Evolutionary conservation across 2,329 filamentous ascomycete species (phyloP).

Genomic region (Talaromyces piceae): DNA sequence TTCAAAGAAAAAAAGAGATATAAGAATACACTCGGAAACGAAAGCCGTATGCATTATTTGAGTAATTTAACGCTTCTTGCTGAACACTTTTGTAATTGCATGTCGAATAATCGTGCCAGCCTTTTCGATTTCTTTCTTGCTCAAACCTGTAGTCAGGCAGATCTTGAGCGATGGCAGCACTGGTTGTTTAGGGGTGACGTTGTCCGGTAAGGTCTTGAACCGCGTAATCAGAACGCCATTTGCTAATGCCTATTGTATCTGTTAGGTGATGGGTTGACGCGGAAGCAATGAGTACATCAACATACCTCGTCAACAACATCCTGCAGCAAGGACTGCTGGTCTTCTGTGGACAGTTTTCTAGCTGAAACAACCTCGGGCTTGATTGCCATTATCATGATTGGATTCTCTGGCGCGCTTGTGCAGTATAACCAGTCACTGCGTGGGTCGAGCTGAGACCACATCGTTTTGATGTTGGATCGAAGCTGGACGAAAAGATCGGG

Average conservation of each 20-base stretch:
- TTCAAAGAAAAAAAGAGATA: too few species aligned
- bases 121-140: slow-evolving; percentile 93
- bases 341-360: slow-evolving; percentile 59
- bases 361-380: slow-evolving; percentile 74
- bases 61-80: slow-evolving; percentile 39
- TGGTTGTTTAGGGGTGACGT: slow-evolving; percentile 58
- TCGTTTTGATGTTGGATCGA: slow-evolving; percentile 76
- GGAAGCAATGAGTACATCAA: slow-evolving; percentile 9
- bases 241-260: slow-evolving; percentile 55
- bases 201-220: slow-evolving; percentile 68
- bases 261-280: slow-evolving; percentile 11
- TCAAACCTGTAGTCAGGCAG: slow-evolving; percentile 78
- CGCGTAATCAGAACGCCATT: slow-evolving; percentile 88
- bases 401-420: slow-evolving; percentile 76
- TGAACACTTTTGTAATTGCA: slow-evolving; percentile 88
- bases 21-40: slow-evolving; percentile 11
- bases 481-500: slow-evolving; percentile 73
- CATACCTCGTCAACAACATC: slow-evolving; percentile 94
- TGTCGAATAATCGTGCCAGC: slow-evolving; percentile 81
- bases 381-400: slow-evolving; percentile 72
- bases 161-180: slow-evolving; percentile 79
- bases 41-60: slow-evolving; percentile 7
- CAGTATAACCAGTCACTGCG: slow-evolving; percentile 88
- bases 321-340: slow-evolving; percentile 78
- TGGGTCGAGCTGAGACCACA: slow-evolving; percentile 82